Evolutionary conservation across 345 rosid species (phyloP).

Genomic region (Eucalyptus regnans): DNA sequence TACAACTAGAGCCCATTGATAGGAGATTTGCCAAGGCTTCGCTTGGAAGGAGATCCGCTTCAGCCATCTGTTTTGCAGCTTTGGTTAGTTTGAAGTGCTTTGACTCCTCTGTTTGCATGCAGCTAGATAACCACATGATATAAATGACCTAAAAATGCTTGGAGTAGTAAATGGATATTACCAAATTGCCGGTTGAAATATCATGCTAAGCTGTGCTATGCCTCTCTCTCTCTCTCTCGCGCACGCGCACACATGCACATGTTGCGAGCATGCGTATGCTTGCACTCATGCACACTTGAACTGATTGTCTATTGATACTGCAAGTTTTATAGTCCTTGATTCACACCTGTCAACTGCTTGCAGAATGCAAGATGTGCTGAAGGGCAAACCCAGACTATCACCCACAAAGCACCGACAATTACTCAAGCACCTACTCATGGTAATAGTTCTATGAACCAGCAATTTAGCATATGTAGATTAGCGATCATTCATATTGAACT

Average conservation of each 20-base stretch:
- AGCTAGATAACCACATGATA: not conserved
- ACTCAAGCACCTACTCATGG: slow-evolving; percentile 83
- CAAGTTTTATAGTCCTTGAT: not conserved
- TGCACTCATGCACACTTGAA: not conserved
- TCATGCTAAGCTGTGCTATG: not conserved
- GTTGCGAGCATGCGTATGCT: fast-evolving
- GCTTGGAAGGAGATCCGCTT: not conserved
- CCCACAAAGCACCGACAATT: slow-evolving; percentile 66
- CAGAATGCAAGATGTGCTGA: slow-evolving; percentile 61
- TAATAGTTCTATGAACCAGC: slow-evolving; percentile 4
- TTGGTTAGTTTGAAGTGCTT: not conserved
- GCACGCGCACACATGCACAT: fast-evolving
- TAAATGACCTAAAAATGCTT: not conserved
- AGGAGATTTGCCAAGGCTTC: not conserved
- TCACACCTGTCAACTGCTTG: not conserved
- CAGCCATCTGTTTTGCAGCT: not conserved
- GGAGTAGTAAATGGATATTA: not conserved
- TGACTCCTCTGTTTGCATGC: not conserved
- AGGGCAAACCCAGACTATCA: slow-evolving; percentile 82
- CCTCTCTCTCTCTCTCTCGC: not conserved
- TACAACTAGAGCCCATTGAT: not conserved
- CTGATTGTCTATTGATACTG: not conserved
- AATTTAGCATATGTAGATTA: not conserved
- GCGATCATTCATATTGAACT: not conserved
- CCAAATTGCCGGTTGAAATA: not conserved